Base-by-base conservation (phyloP, 192 early-diverging fungal species). In the Coemansia sp. region DNA sequence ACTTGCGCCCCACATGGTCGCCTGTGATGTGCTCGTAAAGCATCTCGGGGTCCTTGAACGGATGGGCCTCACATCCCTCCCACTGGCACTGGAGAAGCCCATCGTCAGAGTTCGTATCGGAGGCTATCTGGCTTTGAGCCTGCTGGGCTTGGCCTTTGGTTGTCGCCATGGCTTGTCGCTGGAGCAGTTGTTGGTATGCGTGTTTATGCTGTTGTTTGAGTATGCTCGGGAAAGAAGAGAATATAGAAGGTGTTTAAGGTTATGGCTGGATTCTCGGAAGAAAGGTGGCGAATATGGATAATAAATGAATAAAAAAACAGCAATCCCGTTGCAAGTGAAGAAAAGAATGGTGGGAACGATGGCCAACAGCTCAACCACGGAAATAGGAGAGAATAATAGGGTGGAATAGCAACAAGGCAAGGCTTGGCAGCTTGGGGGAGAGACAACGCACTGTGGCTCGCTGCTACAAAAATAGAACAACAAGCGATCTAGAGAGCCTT, bases 1-100 rank as follows among this genome's bases (percentile, higher is more conserved):
- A 84, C 73, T 95, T 96, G 49, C 95, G 83, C 6, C 97, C 97
- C 45, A 99, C 88, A 75, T 99, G 97, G 64, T 90, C 92, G 66
- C 93, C 87, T 39, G 88, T 87, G 61, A 97, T 85, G 77, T 99
- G 97, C 36, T 72, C 67, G 67, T 95, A 99, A 36, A 99, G 89
- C 36, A 80, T 71, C 74, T 97, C 92, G 12, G 93, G 87, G 78
- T 96, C 92, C 36, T 72, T 69, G 73, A 94, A 95, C 41, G 64
- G 26, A 62, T 57, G 57, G 18, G 58, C 60, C 13, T 57, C 51
- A 58, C 79, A 82, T 57, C 68, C 67, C 36, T 52, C 55, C 84
- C 84, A 82, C 66, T 56, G 45, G 71, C 79, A 82, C 47, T 58
- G 43, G 26, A 80, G 68, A 49, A 62, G 54, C 19, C 66, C 72